A percentile compares a stretch with the other conserved stretches of the same genome.
These are phyloP conservation scores for Phytopythium vexans DNA, from an alignment of 352 stramenopile species.

Conservation along the genomic window DNA sequence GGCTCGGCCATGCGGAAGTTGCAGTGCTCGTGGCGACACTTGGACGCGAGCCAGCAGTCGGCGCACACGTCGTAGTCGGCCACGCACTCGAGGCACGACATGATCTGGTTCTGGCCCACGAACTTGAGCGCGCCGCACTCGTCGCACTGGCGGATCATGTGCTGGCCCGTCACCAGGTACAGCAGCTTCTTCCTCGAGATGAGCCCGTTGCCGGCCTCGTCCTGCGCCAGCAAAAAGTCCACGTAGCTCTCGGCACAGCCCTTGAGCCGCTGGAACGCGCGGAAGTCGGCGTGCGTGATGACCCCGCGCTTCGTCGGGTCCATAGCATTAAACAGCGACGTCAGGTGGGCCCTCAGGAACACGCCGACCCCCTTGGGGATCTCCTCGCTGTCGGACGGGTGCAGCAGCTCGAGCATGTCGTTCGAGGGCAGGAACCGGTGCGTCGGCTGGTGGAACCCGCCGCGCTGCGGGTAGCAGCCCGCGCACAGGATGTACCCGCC, in stretches of 20 bases:
- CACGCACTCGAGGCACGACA: conserved; percentile 23
- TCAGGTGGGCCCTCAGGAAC: conserved; percentile 26
- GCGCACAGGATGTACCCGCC: conserved; percentile 31
- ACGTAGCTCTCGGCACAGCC: conserved; percentile 32
- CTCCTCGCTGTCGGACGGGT: conserved; percentile 20
- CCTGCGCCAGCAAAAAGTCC: conserved; percentile 26
- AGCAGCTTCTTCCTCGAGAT: conserved; percentile 29
- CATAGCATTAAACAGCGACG: conserved; percentile 23
- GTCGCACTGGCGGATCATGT: conserved; percentile 31
- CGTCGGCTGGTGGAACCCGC: conserved; percentile 15
- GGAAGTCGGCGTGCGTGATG: conserved; percentile 23
- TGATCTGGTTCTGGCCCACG: conserved; percentile 25
- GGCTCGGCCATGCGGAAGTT: conserved; percentile 32
- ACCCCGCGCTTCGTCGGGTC: conserved; percentile 18
- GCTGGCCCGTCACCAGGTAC: conserved; percentile 27
- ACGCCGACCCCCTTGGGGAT: conserved; percentile 29
- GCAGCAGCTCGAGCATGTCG: conserved; percentile 30
- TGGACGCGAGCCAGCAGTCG: conserved; percentile 20
- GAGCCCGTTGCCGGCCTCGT: conserved; percentile 8
- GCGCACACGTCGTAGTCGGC: conserved; percentile 25
- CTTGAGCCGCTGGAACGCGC: conserved; percentile 19
- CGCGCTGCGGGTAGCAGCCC: conserved; percentile 24
- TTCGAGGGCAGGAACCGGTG: conserved; percentile 27
- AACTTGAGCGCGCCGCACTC: conserved; percentile 30
- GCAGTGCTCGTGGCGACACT: conserved; percentile 27